These are phyloP conservation scores for Angomonas deanei DNA, from an alignment of 208 protist genomes.

Conservation along the genomic window DNA sequence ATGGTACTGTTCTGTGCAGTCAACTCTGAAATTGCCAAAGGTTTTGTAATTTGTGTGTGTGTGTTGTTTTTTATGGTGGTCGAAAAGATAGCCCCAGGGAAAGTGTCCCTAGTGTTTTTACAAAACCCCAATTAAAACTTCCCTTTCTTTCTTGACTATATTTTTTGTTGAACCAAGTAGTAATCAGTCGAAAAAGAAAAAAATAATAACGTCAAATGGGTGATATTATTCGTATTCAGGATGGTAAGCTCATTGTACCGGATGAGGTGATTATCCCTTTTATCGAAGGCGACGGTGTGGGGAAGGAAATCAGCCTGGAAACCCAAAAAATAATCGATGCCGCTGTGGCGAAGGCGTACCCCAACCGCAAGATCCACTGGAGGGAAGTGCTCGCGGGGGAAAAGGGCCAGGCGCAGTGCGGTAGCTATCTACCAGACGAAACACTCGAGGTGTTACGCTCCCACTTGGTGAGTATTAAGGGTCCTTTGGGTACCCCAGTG, in stretches of 20 bases:
- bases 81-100: too few species aligned
- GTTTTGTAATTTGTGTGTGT: too few species aligned
- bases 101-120: too few species aligned
- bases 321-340: constrained; percentile 27
- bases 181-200: too few species aligned
- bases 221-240: neutral
- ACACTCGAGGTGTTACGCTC: constrained; percentile 29
- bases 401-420: constrained; percentile 19
- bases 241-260: constrained; percentile 1
- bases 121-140: too few species aligned
- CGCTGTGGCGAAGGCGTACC: constrained; percentile 36
- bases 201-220: neutral
- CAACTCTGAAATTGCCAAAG: too few species aligned
- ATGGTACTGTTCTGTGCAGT: too few species aligned
- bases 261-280: constrained; percentile 34
- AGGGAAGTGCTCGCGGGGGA: constrained; percentile 34
- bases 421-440: constrained; percentile 27
- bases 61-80: too few species aligned
- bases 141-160: too few species aligned
- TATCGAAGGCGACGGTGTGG: constrained; percentile 48
- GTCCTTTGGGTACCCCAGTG: constrained; percentile 33
- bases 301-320: constrained; percentile 31
- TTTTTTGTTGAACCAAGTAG: too few species aligned
- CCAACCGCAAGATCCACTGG: constrained; percentile 28
- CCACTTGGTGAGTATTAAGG: constrained; percentile 34